Base-by-base conservation (phyloP, 2,329 filamentous ascomycete species). In the Penicillium decumbens region DNA sequence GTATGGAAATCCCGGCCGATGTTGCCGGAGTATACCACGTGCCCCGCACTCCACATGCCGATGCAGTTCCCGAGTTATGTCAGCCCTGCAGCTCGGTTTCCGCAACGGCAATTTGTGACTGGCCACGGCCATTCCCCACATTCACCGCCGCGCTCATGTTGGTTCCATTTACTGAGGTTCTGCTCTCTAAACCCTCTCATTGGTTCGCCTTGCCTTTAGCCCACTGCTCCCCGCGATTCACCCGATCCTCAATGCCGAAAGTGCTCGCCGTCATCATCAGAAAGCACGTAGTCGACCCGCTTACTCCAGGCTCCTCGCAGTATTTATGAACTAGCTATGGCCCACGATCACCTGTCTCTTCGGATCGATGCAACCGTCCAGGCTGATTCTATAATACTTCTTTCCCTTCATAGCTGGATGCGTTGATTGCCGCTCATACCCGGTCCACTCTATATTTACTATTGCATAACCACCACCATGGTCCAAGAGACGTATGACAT, bases 401-500 rank as follows among this genome's bases (percentile, higher is more conserved):
- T 32, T 23, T 28, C 27, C 4, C 23, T 43, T 10, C 27, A 33
- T n/a, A 28, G 15, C 18, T 49, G 43, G 49, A 25, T 38, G 39
- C 33, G 28, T 20, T n/a, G 10, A 28, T 49, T 28, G 6, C n/a
- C 15, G 12, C 25, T 40, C 32, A 42, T 29, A 13, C 25, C 35
- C 20, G 15, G 10, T 10, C 12, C 13, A 28, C 23, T 24, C 28
- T 29, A 28, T 23, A 27, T 23, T 27, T 30, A 9, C 20, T 29
- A 13, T 40, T 13, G 25, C 20, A 27, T 30, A 12, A 23, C 44
- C n/a, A 37, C 35, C 61, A 58, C 18, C 24, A 69, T 69, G 65
- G 59, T 55, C 23, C 57, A 67, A 61, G 75, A 80, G 49, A 77
- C 73, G 46, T 85, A 83, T 71, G 84, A 87, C 63, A 80, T 80